Base-by-base conservation (phyloP, 2,329 filamentous ascomycete species). In the Blumeria hordei region DNA sequence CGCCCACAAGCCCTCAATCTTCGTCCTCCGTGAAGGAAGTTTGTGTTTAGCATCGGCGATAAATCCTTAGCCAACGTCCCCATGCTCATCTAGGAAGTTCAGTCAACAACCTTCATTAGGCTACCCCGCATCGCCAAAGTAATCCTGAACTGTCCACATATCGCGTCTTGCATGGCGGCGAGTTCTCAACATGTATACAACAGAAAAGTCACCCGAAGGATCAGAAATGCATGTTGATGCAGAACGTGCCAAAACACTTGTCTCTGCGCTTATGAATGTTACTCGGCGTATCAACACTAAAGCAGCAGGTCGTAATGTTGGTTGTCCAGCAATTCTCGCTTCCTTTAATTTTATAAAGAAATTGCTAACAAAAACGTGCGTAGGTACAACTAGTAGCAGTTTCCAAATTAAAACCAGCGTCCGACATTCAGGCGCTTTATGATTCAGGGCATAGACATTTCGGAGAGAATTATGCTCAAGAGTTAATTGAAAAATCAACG, bases 401-500 rank as follows among this genome's bases (percentile, higher is more conserved):
- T 53, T 95, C 88, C 43, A 98, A 98, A 69, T 75, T 95, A 60
- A 96, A 98, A 70, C 90, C 92, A 12, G 86, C 81, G 57, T 85
- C 85, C 63, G 92, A 98, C 67, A 84, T 98, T 63, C 74, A 94
- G 55, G 83, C 88, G 34, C 77, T 98, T 0, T 83, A 93, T 69
- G 73, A 76, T 62, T 67, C 70, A 34, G 67, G 70, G 0, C 85
- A 88, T 55, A 61, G 73, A 16, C 86, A 98, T 69, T 96, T 96
- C 67, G 92, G 92, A 62, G 92, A 98, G 70, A 98, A 98, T 72
- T 98, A 98, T 70, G 75, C 83, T 3, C 85, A 90, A 69, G 92
- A 98, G 68, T 76, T 98, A 55, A 74, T 76, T 57, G 83, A 94
- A 66, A 98, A 98, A 69, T 83, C 87, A 1, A 75, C 76, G 37